phyloP scores from a whole-genome alignment of 805 yeast genomes.

The Starmerella floris region DNA sequence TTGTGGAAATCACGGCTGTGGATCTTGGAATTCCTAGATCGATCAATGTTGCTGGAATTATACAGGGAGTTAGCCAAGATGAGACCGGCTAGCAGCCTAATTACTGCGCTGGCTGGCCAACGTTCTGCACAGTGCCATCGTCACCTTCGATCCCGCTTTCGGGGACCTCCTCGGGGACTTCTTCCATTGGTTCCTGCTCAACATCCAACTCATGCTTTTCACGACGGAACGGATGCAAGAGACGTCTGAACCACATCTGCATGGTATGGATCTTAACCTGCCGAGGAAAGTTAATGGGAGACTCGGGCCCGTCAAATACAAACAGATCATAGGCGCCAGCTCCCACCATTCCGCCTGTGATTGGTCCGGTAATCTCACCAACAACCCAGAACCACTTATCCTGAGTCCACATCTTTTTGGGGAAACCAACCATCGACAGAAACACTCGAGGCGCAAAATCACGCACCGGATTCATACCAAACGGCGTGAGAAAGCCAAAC shows the following conservation, averaged over 20 bases:
- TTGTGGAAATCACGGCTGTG: no score
- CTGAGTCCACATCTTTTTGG: slow-evolving; percentile 30
- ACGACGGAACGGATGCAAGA: neutral
- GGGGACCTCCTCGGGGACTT: neutral
- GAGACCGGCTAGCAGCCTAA: no score
- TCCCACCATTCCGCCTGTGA: slow-evolving; percentile 37
- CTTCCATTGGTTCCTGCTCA: neutral
- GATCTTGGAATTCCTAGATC: no score
- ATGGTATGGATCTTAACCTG: slow-evolving; percentile 1
- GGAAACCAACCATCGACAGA: slow-evolving; percentile 36
- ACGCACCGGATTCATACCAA: slow-evolving; percentile 43
- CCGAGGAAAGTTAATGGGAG: slow-evolving; percentile 33
- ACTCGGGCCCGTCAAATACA: slow-evolving; percentile 40
- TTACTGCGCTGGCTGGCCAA: slow-evolving; percentile 9
- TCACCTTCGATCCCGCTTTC: neutral
- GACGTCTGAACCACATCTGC: neutral
- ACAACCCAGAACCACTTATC: slow-evolving; percentile 5
- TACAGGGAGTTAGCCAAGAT: no score
- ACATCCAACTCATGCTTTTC: no score
- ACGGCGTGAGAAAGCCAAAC: slow-evolving; percentile 41
- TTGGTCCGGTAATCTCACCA: slow-evolving; percentile 36
- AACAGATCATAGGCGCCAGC: slow-evolving; percentile 41
- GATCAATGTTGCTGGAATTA: no score
- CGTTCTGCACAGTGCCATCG: neutral
- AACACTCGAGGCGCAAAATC: slow-evolving; percentile 44